phyloP scores from a whole-genome alignment of 2,329 filamentous ascomycete species.

The Parastagonospora avenae region DNA sequence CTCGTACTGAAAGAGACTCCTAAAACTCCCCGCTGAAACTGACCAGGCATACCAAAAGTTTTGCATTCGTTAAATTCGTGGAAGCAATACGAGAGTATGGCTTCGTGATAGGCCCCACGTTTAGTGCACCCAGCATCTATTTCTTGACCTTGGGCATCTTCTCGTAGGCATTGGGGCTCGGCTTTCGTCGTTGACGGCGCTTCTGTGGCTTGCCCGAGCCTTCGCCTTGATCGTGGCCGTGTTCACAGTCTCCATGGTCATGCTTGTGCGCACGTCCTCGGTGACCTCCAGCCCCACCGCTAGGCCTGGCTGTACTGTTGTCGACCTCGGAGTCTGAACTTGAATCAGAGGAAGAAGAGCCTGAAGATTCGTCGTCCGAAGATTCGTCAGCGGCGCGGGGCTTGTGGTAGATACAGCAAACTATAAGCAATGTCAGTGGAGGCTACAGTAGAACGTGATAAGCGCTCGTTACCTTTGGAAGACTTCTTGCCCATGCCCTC shows the following conservation, averaged over 20 bases:
- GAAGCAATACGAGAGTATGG: constrained; percentile 2
- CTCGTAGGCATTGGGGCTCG: constrained; percentile 83
- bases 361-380: constrained; percentile 69
- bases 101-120: constrained; percentile 2
- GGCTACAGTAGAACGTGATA: not conserved
- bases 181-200: constrained; percentile 54
- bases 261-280: constrained; percentile 34
- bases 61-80: constrained; percentile 14
- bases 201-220: constrained; percentile 47
- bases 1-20: not conserved
- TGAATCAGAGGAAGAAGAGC: constrained; percentile 59
- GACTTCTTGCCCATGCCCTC: constrained; percentile 93
- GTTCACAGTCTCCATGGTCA: constrained; percentile 41
- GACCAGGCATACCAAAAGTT: constrained; percentile 4
- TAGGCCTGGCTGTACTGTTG: constrained; percentile 54
- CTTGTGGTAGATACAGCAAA: constrained; percentile 99
- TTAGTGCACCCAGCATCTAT: constrained; percentile 9
- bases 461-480: constrained; percentile 74
- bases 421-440: constrained; percentile 52
- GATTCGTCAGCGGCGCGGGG: constrained; percentile 74
- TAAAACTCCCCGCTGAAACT: constrained; percentile 15
- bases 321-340: constrained; percentile 62
- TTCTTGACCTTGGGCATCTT: constrained; percentile 65
- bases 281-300: constrained; percentile 31
- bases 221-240: constrained; percentile 48